These are phyloP conservation scores for Strobilomyces confusus DNA, from an alignment of 768 basidiomycete genomes.

Conservation along the genomic window DNA sequence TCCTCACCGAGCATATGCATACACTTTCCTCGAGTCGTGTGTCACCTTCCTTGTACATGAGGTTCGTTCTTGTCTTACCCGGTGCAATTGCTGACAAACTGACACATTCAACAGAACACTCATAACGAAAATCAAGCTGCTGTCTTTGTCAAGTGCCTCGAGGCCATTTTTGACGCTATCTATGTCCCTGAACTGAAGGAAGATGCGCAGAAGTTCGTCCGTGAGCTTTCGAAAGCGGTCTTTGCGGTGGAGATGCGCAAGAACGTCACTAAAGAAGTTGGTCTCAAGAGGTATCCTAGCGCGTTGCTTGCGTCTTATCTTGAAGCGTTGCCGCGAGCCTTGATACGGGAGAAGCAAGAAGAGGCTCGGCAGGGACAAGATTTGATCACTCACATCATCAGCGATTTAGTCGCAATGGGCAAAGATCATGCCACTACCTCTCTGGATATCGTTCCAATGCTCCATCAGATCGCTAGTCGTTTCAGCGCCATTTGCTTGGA, in stretches of 20 bases:
- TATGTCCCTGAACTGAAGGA: slow-evolving; percentile 65
- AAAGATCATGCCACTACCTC: slow-evolving; percentile 42
- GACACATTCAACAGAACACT: slow-evolving; percentile 49
- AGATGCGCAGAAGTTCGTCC: slow-evolving; percentile 66
- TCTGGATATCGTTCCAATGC: slow-evolving; percentile 58
- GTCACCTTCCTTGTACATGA: slow-evolving; percentile 71
- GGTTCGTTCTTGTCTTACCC: slow-evolving; percentile 39
- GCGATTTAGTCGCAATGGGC: slow-evolving; percentile 60
- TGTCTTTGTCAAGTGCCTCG: slow-evolving; percentile 63
- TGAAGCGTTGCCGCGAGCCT: slow-evolving; percentile 74
- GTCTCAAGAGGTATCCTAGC: slow-evolving; percentile 52
- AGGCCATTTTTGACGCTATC: slow-evolving; percentile 76
- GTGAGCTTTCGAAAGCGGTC: slow-evolving; percentile 63
- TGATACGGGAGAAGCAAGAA: slow-evolving; percentile 61
- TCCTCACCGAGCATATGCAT: slow-evolving; percentile 50
- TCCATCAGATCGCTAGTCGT: slow-evolving; percentile 80
- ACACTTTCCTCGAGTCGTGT: slow-evolving; percentile 66
- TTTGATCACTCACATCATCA: slow-evolving; percentile 58
- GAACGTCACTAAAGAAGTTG: slow-evolving; percentile 49
- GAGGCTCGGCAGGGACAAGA: slow-evolving; percentile 58
- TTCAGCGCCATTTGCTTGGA: slow-evolving; percentile 88
- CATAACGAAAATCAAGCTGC: slow-evolving; percentile 70
- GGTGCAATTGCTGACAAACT: neutral
- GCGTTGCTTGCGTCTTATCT: slow-evolving; percentile 64
- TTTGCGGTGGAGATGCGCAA: slow-evolving; percentile 74